Evolutionary conservation across 257 asterid genomes (phyloP), one percentile per base, ranked within the genome.

Genomic region (Gynochthodes officinalis): DNA sequence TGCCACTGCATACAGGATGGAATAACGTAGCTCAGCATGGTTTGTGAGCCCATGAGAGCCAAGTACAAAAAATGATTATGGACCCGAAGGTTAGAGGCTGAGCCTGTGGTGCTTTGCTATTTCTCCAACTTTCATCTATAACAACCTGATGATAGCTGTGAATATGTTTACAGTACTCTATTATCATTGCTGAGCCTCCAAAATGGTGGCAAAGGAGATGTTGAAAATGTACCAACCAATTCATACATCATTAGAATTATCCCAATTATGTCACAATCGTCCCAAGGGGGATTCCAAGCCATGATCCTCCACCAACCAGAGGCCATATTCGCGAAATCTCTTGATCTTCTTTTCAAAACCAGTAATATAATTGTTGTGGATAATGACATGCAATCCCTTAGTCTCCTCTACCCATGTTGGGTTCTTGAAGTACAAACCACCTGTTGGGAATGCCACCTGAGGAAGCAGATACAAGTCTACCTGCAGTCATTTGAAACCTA

Each of bases 401-500:
- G 99, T 95, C 78, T 92, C 98, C 69, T 83, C 63, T 18, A 82
- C 97, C 99, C 99, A 95, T 19, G 96, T 90, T 81, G 84, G 76
- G 90, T 92, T 95, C 91, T 83, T 92, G 91, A 95, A 95, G 89
- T 90, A 95, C 78, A 95, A 82, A 44, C 99, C 97, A 43, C 99
- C 99, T 0, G 96, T 95, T 16, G 98, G 99, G 85, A 95, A 95
- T 13, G 97, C 98, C 2, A 73, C 83, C 73, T 90, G 98, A 23
- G 99, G 98, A 42, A 95, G 93, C 74, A 95, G 82, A 84, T 92
- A 95, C 75, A 92, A 71, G 69, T 95, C 99, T 53, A 92, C 99
- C 99, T 94, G 88, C 80, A 87, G 62, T 16, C 57, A 70, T 42
- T 30, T 58, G 32, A 58, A 76, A 72, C 52, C 50, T 33, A 64